Conservation (phyloP, 2,329 filamentous ascomycete genomes). For the Acrodontium crateriforme region DNA sequence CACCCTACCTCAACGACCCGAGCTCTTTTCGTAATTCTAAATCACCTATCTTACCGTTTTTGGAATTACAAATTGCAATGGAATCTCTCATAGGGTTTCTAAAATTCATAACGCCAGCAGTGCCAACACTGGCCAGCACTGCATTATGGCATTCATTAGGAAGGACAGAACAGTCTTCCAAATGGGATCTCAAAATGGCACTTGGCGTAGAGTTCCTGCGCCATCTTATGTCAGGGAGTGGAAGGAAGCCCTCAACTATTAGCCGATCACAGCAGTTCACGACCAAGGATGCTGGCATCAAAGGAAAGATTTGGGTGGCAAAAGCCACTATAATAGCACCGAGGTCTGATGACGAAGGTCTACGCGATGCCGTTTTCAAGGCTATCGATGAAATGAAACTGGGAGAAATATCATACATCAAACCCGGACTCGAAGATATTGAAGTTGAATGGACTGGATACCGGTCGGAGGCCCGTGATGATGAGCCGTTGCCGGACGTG, state of each 20-base stretch:
- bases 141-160: conserved; percentile 50
- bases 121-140: conserved; percentile 50
- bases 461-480: conserved; percentile 38
- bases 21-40: too few relatives aligned
- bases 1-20: too few relatives aligned
- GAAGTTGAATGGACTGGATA: conserved; percentile 69
- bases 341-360: conserved; percentile 31
- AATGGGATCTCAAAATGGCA: conserved; percentile 67
- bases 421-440: conserved; percentile 43
- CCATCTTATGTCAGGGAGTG: conserved; percentile 37
- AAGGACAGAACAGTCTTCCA: conserved; percentile 55
- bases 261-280: conserved; percentile 50
- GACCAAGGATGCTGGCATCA: conserved; percentile 51
- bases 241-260: conserved; percentile 36
- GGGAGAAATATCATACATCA: conserved; percentile 23
- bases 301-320: conserved; percentile 70
- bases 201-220: conserved; percentile 61
- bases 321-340: conserved; percentile 51
- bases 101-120: conserved; percentile 36
- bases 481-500: conserved; percentile 40
- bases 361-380: conserved; percentile 43
- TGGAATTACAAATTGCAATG: too few relatives aligned
- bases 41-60: too few relatives aligned
- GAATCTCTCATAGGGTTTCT: too few relatives aligned
- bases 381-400: conserved; percentile 43